Evolutionary conservation across 352 stramenopile genomes (phyloP).

Genomic region (Phytopythium aichiense): DNA sequence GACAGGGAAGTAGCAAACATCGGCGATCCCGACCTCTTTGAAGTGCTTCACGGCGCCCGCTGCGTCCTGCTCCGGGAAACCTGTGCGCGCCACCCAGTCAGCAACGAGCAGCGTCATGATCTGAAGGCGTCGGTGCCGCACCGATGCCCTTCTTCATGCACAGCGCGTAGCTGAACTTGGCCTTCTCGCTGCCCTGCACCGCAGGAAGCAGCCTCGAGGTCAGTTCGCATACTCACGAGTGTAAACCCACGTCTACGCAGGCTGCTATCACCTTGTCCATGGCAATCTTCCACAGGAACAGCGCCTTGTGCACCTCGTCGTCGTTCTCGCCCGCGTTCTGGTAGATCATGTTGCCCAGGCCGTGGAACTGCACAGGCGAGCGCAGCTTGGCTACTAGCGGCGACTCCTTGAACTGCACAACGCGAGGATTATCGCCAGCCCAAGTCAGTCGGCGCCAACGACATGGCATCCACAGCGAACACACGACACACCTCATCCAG

Average conservation of each 20-base stretch:
- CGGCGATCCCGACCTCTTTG: slow-evolving; percentile 58
- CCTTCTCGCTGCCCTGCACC: slow-evolving; percentile 58
- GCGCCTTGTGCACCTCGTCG: slow-evolving; percentile 63
- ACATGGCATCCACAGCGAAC: too few relatives aligned
- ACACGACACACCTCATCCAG: slow-evolving; percentile 39
- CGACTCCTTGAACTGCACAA: slow-evolving; percentile 55
- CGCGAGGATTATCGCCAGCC: too few relatives aligned
- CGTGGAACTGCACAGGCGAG: slow-evolving; percentile 59
- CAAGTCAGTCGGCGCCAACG: neutral
- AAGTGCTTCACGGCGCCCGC: slow-evolving; percentile 59
- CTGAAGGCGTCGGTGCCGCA: slow-evolving; percentile 8
- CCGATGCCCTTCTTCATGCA: slow-evolving; percentile 80
- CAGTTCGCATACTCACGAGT: neutral
- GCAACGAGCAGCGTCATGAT: neutral
- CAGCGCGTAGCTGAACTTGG: slow-evolving; percentile 84
- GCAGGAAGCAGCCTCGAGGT: neutral
- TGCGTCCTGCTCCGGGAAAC: slow-evolving; percentile 55
- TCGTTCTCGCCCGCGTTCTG: slow-evolving; percentile 60
- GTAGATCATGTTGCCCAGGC: slow-evolving; percentile 83
- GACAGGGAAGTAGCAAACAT: too few relatives aligned
- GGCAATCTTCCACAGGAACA: slow-evolving; percentile 75
- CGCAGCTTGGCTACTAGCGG: slow-evolving; percentile 49
- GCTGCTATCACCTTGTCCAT: slow-evolving; percentile 54
- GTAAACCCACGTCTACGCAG: neutral
- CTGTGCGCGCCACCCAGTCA: slow-evolving; percentile 11